These are phyloP conservation scores for Dipodascus albidus DNA, from an alignment of 805 yeast genomes.

Conservation along the genomic window DNA sequence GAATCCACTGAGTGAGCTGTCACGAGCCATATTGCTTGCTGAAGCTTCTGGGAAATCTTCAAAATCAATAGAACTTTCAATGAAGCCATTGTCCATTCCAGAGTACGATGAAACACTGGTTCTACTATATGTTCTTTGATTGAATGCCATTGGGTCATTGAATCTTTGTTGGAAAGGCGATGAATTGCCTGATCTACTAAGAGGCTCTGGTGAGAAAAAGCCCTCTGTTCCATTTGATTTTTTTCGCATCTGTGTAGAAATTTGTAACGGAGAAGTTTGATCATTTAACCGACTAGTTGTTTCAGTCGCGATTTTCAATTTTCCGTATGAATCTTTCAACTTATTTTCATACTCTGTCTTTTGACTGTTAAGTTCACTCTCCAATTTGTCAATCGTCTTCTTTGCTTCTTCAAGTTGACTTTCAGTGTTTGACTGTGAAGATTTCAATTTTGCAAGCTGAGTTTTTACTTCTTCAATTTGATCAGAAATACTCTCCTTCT, in stretches of 20 bases:
- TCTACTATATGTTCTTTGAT: not conserved
- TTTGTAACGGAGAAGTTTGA: not conserved
- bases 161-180: constrained; percentile 6
- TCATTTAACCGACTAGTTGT: constrained; percentile 19
- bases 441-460: constrained; percentile 29
- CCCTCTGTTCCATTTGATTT: constrained; percentile 23
- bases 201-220: constrained; percentile 4
- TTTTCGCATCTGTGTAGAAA: constrained; percentile 21
- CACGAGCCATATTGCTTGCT: not conserved
- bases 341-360: constrained; percentile 10
- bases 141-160: not conserved
- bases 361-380: constrained; percentile 8
- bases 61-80: not conserved
- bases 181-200: constrained; percentile 12
- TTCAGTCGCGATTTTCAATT: constrained; percentile 9
- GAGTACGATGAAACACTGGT: not conserved
- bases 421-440: constrained; percentile 5
- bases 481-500: not conserved
- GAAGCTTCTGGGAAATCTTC: not conserved
- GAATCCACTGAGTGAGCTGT: not conserved
- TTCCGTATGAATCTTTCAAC: constrained; percentile 7
- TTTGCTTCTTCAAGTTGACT: constrained; percentile 5
- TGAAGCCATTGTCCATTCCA: not conserved
- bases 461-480: constrained; percentile 24
- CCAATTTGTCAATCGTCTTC: constrained; percentile 6